These are phyloP conservation scores for Ophiostoma australiae DNA, from an alignment of 2,329 filamentous ascomycete species.

Conservation along the genomic window DNA sequence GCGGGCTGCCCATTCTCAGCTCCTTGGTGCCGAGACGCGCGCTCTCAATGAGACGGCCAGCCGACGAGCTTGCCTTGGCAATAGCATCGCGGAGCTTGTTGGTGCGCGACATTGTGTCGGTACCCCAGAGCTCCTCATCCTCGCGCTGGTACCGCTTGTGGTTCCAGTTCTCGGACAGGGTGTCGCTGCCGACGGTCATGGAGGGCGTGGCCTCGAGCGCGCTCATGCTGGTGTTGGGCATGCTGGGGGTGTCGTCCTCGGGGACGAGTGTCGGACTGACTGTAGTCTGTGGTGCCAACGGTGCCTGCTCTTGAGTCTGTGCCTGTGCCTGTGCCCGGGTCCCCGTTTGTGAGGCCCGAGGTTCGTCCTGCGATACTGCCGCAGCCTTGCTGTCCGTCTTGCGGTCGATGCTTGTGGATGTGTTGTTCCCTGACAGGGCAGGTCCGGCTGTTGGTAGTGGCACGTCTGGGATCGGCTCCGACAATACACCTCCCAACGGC, in stretches of 20 bases:
- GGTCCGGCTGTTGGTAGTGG: neutral
- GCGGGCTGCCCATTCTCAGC: constrained; percentile 28
- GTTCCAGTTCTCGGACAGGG: constrained; percentile 61
- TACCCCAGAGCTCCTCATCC: constrained; percentile 80
- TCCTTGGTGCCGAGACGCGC: constrained; percentile 43
- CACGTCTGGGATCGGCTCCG: neutral
- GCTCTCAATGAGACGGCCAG: constrained; percentile 50
- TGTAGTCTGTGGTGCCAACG: neutral
- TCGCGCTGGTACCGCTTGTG: constrained; percentile 75
- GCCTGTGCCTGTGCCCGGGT: neutral
- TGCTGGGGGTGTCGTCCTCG: constrained; percentile 10
- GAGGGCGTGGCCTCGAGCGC: constrained; percentile 33
- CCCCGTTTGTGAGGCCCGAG: neutral
- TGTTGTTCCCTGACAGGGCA: neutral
- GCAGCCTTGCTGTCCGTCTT: neutral
- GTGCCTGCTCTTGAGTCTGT: neutral
- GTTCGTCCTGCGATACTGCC: neutral
- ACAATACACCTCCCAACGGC: neutral
- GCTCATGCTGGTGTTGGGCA: constrained; percentile 43
- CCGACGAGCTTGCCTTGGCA: constrained; percentile 52
- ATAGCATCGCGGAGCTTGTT: constrained; percentile 56
- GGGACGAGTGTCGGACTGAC: constrained; percentile 41
- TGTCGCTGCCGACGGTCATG: constrained; percentile 34
- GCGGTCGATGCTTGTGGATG: neutral
- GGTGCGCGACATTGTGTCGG: constrained; percentile 48